Evolutionary conservation across 2,329 filamentous ascomycete species (phyloP).

Genomic region (Magnaporthiopsis rhizophila): DNA sequence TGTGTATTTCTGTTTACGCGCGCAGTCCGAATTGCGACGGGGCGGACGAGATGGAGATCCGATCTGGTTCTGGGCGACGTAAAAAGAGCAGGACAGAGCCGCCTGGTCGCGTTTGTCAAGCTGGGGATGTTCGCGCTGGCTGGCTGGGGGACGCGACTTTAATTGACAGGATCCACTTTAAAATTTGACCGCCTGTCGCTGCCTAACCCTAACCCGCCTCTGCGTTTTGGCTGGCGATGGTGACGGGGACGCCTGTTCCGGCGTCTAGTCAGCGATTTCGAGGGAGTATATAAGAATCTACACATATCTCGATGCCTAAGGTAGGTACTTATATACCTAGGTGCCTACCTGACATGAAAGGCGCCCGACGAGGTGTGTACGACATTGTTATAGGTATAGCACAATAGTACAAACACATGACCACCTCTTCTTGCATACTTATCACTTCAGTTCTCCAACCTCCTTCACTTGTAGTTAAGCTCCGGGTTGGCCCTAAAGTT

Average conservation of each 20-base stretch:
- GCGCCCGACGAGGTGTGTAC: background rate
- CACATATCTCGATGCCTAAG: too few relatives aligned
- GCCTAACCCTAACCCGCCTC: background rate
- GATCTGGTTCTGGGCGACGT: background rate
- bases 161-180: background rate
- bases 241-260: background rate
- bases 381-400: background rate
- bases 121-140: background rate
- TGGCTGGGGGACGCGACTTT: background rate
- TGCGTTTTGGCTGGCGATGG: background rate
- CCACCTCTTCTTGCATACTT: too few relatives aligned
- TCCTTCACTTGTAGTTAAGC: conserved; percentile 40
- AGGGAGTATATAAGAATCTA: too few relatives aligned
- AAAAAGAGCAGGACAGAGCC: background rate
- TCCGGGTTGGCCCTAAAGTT: conserved; percentile 54
- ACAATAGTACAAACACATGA: background rate
- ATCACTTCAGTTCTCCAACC: background rate
- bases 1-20: background rate
- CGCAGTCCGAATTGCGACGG: background rate
- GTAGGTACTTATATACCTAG: too few relatives aligned
- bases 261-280: too few relatives aligned
- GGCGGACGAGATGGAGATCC: background rate
- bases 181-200: background rate
- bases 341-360: too few relatives aligned
- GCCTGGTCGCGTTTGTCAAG: background rate